Evolutionary conservation across 352 stramenopile genomes (phyloP), one percentile per base, ranked within the genome.

Genomic region (Phytophthora citricola): DNA sequence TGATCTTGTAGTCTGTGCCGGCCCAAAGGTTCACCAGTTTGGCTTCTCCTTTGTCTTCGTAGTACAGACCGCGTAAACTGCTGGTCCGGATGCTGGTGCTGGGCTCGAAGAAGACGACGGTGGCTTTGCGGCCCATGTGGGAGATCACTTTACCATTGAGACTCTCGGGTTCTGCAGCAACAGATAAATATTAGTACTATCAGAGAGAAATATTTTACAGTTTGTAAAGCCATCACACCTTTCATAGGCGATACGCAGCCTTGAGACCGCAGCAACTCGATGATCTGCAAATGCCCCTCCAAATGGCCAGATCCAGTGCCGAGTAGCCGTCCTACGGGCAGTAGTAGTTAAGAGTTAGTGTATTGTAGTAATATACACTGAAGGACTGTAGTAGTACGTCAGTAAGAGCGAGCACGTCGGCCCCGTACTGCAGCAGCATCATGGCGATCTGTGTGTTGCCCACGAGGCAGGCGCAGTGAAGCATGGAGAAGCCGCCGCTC

Each of bases 361-460:
- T 39, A 24, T 2, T 46, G 64, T 8, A 27, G n/a, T 40, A 54
- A 27, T n/a, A 53, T 26, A 22, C 4, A n/a, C 12, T 20, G 41
- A 4, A 39, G 1, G 27, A 8, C 54, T 39, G 2, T 50, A 27
- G 9, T 60, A 57, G 22, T 70, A 94, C 85, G 39, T 94, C 86
- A 0, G 86, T 93, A 43, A 94, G 80, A 27, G 86, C 81, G 52
- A 87, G 76, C 34, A 93, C 81, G 66, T 92, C 85, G 4, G 86
- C 78, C 53, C 85, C 81, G 61, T 83, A 92, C 66, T 94, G 86
- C 29, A 94, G 73, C 36, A 94, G 68, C 86, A 94, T 94, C 82
- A 94, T 91, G n/a, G 89, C 77, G 73, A 94, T 91, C 74, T 94
- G 83, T 46, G 83, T 92, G 66, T 94, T 91, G 17, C 86, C 87